A percentile compares a stretch with the other conserved stretches of the same genome.
phyloP scores from a whole-genome alignment of 164 flowering plant species.

The Dillenia suffruticosa region DNA sequence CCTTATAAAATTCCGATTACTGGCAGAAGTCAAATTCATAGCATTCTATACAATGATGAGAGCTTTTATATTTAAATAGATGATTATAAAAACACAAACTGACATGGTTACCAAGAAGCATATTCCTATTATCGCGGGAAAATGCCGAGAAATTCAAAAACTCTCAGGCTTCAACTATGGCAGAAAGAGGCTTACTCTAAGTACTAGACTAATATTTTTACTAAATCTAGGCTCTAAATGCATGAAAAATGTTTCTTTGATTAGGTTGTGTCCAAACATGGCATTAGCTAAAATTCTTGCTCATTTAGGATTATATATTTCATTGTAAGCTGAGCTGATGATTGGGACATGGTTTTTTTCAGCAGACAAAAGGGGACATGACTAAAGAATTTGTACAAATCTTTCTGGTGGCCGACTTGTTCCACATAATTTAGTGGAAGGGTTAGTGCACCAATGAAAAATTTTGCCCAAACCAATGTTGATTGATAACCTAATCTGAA shows the following conservation, averaged over 20 bases:
- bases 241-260: too few species aligned
- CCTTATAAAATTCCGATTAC: not conserved
- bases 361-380: too few species aligned
- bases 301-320: too few species aligned
- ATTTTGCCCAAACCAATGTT: not conserved
- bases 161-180: too few species aligned
- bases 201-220: not conserved
- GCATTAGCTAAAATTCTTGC: not conserved
- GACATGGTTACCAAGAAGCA: not conserved
- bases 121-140: not conserved
- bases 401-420: not conserved
- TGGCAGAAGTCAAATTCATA: not conserved
- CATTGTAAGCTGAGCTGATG: too few species aligned
- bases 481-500: not conserved
- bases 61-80: not conserved
- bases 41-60: not conserved
- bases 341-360: too few species aligned
- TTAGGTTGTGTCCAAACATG: not conserved
- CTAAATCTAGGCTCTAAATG: not conserved
- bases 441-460: not conserved
- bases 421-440: not conserved
- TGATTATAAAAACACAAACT: not conserved
- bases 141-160: too few species aligned
- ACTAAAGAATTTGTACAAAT: not conserved
- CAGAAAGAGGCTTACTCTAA: not conserved